These are phyloP conservation scores for Amylocarpus encephaloides DNA, from an alignment of 2,329 filamentous ascomycete genomes.

Conservation along the genomic window DNA sequence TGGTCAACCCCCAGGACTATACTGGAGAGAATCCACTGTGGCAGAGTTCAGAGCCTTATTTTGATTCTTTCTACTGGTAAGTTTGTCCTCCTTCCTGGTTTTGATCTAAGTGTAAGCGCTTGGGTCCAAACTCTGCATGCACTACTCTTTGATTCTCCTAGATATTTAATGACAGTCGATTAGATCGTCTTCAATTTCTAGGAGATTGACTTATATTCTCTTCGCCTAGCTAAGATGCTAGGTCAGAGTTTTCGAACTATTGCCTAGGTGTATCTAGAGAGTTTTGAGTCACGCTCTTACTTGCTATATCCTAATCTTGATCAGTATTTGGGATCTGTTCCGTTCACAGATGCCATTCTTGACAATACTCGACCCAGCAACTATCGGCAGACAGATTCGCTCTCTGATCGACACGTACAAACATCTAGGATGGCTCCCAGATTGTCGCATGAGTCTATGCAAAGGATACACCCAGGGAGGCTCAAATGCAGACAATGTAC, in stretches of 20 bases:
- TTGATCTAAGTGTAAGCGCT: too few species aligned
- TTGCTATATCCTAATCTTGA: too few species aligned
- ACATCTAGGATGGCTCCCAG: constrained; percentile 42
- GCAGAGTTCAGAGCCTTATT: constrained; percentile 61
- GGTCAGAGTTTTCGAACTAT: too few species aligned
- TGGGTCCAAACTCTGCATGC: too few species aligned
- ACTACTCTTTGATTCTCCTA: too few species aligned
- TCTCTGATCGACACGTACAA: constrained; percentile 65
- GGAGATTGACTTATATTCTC: too few species aligned
- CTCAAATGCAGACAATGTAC: constrained; percentile 64
- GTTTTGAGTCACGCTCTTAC: neutral
- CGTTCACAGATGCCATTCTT: constrained; percentile 62
- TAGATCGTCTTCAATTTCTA: too few species aligned
- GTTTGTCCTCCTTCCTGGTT: constrained; percentile 15
- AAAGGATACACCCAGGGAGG: constrained; percentile 68
- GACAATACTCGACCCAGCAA: constrained; percentile 57
- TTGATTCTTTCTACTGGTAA: constrained; percentile 53
- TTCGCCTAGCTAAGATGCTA: too few species aligned
- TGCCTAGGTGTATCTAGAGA: neutral
- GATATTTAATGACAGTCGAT: too few species aligned
- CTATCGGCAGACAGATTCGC: constrained; percentile 61
- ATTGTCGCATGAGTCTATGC: constrained; percentile 57
- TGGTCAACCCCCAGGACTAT: constrained; percentile 67
- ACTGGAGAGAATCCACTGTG: constrained; percentile 67
- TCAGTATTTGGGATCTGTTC: constrained; percentile 64